Base-by-base conservation (phyloP, 495 filamentous ascomycete species). In the Hypoxylon trugodes region DNA sequence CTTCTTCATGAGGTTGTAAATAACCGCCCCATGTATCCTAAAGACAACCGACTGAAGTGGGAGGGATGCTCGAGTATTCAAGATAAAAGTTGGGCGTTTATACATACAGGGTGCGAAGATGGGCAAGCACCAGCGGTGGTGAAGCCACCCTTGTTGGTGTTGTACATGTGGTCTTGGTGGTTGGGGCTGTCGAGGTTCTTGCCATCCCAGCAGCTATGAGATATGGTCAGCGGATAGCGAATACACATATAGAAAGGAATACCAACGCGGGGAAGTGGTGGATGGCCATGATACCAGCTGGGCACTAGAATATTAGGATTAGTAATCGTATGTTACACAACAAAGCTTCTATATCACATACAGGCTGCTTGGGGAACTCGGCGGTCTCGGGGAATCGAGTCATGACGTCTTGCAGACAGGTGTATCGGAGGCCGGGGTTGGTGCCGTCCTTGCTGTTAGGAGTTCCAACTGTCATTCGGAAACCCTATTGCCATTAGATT, bases 181-280 rank as follows among this genome's bases (percentile, higher is more conserved):
- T 82, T 74, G 13, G 73, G 69, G 57, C 74, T 81, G 66, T 80
- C 78, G 6, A 81, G 66, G 59, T 78, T 79, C 62, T 75, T 72
- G 18, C 79, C 80, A 61, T 83, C 78, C 78, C 78, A 82, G 59
- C 75, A 73, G 43, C 72, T 73, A 16, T 21, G 6, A 21, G 10
- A 38, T 38, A 13, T 13, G 16, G 45, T 69, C 54, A 71, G 59
- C 28, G 33, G 16, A 33, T 37, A 26, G 5, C 3, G 6, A 24
- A 1, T 9, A 38, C 16, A 9, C 13, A n/a, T 26, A 13, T 5
- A 16, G 25, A 52, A 66, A 46, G 9, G 37, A 42, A 45, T 57
- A 75, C 46, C 65, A 64, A 69, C 65, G 76, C 68, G 24, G 74
- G 74, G 65, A 76, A 76, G 57, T 73, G 73, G 54, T 74, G 71